Evolutionary conservation across 768 basidiomycete species (phyloP), one percentile per base, ranked within the genome.

Genomic region (Nidularia pulvinata): DNA sequence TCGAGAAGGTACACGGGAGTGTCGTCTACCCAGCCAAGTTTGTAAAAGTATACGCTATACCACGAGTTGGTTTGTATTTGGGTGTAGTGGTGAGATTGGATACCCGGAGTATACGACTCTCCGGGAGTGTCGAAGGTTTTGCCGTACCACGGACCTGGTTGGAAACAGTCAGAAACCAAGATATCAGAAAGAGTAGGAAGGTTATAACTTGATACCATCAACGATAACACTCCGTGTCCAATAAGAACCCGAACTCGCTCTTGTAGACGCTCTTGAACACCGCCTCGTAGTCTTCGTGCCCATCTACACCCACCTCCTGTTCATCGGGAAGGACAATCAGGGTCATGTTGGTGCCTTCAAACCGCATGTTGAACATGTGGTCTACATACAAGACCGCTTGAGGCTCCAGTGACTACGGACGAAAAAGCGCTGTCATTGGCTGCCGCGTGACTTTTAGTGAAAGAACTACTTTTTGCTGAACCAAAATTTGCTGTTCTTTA

Each of bases 261-360:
- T 85, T 91, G 74, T 97, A 95, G 43, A 82, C 79, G 49, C 84
- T 73, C 65, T 82, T 85, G 76, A 97, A 98, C 7, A 87, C 91
- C 2, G 76, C 78, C 59, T 86, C 86, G 64, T 89, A 95, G 67
- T 94, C 88, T 56, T 87, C 85, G 10, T 74, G 60, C n/a, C 62
- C 85, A 58, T 86, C 79, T 0, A 77, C 25, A 25, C 25, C 25
- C 25, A 25, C 81, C 19, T 77, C 73, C 7, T 62, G 61, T 16
- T 59, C 61, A 2, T 54, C 63, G 0, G 88, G 83, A 10, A 93
- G 72, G 9, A 94, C 83, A n/a, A n/a, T n/a, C n/a, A n/a, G n/a
- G n/a, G n/a, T n/a, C n/a, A n/a, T 93, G 97, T 96, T 58, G 98
- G 92, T 95, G 3, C 94, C 94, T 48, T 95, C 90, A 59, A 95